These are phyloP conservation scores for Neurospora hispaniola DNA, from an alignment of 495 filamentous ascomycete genomes.

Conservation along the genomic window DNA sequence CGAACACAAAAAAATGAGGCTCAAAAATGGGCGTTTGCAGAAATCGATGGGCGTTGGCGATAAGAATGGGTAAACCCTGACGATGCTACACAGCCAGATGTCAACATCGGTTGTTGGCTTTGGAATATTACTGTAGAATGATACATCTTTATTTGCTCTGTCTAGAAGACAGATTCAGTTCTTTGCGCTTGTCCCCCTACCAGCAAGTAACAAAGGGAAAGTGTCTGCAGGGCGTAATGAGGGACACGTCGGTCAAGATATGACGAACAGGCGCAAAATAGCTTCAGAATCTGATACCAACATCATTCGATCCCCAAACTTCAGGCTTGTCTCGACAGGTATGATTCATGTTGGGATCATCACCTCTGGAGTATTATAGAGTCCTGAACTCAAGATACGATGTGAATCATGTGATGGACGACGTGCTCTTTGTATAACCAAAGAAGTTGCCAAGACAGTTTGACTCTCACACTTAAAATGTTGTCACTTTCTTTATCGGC, in stretches of 20 bases:
- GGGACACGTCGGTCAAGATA: not conserved
- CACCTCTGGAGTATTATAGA: too few species aligned
- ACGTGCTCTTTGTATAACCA: too few species aligned
- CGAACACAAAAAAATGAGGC: not conserved
- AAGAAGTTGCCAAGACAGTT: too few species aligned
- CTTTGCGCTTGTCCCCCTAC: not conserved
- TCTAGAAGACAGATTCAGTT: not conserved
- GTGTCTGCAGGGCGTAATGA: not conserved
- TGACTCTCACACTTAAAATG: too few species aligned
- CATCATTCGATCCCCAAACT: not conserved
- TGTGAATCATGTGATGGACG: too few species aligned
- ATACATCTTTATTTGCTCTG: not conserved
- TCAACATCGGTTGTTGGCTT: not conserved
- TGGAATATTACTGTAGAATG: too few species aligned
- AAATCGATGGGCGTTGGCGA: not conserved
- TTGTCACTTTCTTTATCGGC: too few species aligned
- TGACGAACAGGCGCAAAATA: not conserved
- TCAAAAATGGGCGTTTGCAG: not conserved
- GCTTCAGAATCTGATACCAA: not conserved
- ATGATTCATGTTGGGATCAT: too few species aligned
- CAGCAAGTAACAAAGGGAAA: not conserved
- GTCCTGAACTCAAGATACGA: too few species aligned
- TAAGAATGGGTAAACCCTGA: not conserved
- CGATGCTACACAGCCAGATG: not conserved
- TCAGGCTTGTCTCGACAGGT: not conserved